phyloP scores from a whole-genome alignment of 2,329 filamentous ascomycete species.

The Immersiporthe knoxdaviesiana region DNA sequence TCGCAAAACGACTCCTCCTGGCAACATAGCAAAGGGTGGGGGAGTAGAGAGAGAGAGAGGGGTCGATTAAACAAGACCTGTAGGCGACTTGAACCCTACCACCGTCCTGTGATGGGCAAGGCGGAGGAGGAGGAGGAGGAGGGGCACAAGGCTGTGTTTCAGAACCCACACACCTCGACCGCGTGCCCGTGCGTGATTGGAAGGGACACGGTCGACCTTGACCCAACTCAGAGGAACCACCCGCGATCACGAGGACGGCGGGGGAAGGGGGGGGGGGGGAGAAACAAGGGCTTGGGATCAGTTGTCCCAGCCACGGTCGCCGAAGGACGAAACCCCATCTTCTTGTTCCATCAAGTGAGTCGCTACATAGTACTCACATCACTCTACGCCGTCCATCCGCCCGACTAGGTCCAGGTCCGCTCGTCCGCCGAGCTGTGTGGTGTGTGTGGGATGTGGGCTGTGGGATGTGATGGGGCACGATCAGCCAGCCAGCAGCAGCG shows the following conservation, averaged over 20 bases:
- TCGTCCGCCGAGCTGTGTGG: not conserved
- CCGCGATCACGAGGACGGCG: conserved; percentile 9
- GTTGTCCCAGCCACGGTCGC: not conserved
- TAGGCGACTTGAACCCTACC: not conserved
- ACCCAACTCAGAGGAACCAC: conserved; percentile 7
- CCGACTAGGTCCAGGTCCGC: conserved; percentile 7
- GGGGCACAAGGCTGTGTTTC: conserved; percentile 16
- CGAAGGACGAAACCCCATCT: not conserved
- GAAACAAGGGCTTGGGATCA: not conserved
- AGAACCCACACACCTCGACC: not conserved
- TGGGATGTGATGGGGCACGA: not conserved
- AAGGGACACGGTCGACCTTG: not conserved
- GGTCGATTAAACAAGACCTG: not conserved
- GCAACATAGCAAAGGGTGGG: not conserved
- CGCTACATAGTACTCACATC: too few species aligned
- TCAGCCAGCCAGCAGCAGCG: not conserved
- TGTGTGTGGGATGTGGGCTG: not conserved
- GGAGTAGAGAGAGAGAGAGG: too few species aligned
- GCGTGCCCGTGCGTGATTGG: conserved; percentile 1
- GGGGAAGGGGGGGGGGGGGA: too few species aligned
- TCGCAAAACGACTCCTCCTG: not conserved
- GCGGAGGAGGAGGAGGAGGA: not conserved
- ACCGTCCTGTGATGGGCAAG: not conserved
- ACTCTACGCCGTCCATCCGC: not conserved
- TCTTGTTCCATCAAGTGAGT: not conserved